Evolutionary conservation across 345 rosid species (phyloP).

Genomic region (Brassica incana): DNA sequence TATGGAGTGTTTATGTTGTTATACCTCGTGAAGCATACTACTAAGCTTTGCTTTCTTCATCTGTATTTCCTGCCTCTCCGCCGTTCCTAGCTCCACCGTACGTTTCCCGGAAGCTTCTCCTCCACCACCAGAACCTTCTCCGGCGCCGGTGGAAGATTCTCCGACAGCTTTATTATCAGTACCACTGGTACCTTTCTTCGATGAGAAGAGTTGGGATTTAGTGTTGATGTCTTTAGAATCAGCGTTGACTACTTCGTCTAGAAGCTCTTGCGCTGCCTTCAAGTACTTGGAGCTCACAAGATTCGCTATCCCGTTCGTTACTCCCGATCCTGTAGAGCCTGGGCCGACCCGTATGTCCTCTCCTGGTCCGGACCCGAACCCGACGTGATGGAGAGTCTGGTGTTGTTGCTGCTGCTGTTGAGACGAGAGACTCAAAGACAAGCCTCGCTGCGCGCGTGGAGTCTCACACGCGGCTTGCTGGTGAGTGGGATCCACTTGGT

Average conservation of each 20-base stretch:
- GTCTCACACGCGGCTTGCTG: constrained; percentile 60
- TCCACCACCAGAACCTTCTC: constrained; percentile 48
- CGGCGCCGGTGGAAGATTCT: constrained; percentile 54
- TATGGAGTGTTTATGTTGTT: constrained; percentile 21
- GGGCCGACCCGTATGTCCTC: constrained; percentile 59
- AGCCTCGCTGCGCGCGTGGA: constrained; percentile 75
- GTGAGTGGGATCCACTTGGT: constrained; percentile 48
- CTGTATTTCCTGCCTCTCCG: constrained; percentile 97
- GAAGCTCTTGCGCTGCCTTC: constrained; percentile 91
- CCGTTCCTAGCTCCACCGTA: constrained; percentile 60
- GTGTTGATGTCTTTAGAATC: constrained; percentile 43
- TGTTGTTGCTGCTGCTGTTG: constrained; percentile 69
- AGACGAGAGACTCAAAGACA: constrained; percentile 85
- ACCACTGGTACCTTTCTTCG: constrained; percentile 48
- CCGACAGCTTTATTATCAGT: constrained; percentile 46
- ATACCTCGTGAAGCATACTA: constrained; percentile 90
- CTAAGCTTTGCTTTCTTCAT: constrained; percentile 93
- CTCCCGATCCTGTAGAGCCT: constrained; percentile 73
- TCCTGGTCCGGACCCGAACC: constrained; percentile 54
- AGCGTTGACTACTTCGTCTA: constrained; percentile 90
- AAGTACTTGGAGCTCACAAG: constrained; percentile 91
- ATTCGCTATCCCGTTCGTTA: constrained; percentile 67
- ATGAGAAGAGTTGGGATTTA: constrained; percentile 33
- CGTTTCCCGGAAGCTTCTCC: constrained; percentile 56
- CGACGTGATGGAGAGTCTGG: constrained; percentile 37